Evolutionary conservation across 208 protist species (phyloP).

Genomic region (Trichomonas tenax): DNA sequence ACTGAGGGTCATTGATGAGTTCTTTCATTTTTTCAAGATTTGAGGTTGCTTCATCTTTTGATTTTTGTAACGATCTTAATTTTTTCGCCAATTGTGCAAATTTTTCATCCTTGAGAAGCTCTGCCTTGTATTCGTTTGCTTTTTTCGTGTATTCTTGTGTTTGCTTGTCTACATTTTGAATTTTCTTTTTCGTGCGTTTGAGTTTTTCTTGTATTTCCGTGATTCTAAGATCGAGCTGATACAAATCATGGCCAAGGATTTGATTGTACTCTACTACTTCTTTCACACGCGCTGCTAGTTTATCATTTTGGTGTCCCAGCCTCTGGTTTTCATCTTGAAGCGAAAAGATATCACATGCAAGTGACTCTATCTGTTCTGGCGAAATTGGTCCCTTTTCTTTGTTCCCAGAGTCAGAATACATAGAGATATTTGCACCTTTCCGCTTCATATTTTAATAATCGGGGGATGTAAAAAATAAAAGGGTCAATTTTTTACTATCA

Average conservation of each 20-base stretch:
- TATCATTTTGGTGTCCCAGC: neutral
- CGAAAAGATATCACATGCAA: neutral
- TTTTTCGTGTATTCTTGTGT: conserved; percentile 5
- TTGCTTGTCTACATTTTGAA: neutral
- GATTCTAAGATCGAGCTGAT: neutral
- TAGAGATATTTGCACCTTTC: too few species aligned
- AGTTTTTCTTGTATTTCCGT: neutral
- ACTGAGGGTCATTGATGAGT: neutral
- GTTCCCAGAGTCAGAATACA: too few species aligned
- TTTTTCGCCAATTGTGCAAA: neutral
- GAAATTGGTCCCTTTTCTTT: too few species aligned
- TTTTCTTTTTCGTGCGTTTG: neutral
- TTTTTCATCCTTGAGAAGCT: neutral
- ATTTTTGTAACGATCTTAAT: neutral
- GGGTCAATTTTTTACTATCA: too few species aligned
- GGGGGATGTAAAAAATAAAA: too few species aligned
- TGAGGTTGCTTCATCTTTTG: neutral
- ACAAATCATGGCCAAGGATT: neutral
- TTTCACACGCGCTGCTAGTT: neutral
- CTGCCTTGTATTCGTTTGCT: neutral
- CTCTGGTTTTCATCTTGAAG: neutral
- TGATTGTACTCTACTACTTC: neutral
- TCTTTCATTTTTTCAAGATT: neutral
- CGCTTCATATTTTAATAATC: too few species aligned
- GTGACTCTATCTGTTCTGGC: neutral